Evolutionary conservation across 805 yeast genomes (phyloP), one percentile per base, ranked within the genome.

Genomic region (Ogataea salicorniae): DNA sequence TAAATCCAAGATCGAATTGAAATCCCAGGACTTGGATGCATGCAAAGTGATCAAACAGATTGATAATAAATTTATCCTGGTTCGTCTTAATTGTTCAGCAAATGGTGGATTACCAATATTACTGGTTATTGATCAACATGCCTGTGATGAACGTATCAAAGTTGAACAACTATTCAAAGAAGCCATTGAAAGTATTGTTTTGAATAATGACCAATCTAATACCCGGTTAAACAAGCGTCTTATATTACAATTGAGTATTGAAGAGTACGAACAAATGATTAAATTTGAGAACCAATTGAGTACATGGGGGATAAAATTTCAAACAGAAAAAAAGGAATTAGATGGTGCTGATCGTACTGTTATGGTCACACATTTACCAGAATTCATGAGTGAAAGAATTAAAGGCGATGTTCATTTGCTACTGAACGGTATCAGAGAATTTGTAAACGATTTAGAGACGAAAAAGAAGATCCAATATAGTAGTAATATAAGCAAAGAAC

Each of bases 91-190:
- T 14, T 22, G 39, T 13, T 18, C 17, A 6, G 29, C 20, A 15
- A 31, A 38, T 13, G 37, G 23, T 9, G 16, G 43, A 0, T 40
- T 43, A 1, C n/a, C 57, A 1, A 34, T 51, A 1, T 50, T 79
- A 15, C 61, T 78, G 18, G 64, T 79, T 1, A 56, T 85, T 5
- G 96, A 89, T 59, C 96, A 88, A 57, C 96, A 89, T 68, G 96
- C 96, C 0, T 79, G 84, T 46, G 95, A 86, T 64, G 96, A 89
- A 59, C 64, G 96, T 46, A 70, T 86, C 0, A 70, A 71, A 41
- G 75, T 84, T 2, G 96, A 89, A 55, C 43, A 49, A 1, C 56
- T 74, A 13, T 64, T 79, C n/a, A 52, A 60, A 34, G 70, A 69
- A 3, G 68, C 71, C 46, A 56, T 78, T 3, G 39, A 49, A 6